phyloP scores from a whole-genome alignment of 139 green algal species.

The Asterochloris sp. region DNA sequence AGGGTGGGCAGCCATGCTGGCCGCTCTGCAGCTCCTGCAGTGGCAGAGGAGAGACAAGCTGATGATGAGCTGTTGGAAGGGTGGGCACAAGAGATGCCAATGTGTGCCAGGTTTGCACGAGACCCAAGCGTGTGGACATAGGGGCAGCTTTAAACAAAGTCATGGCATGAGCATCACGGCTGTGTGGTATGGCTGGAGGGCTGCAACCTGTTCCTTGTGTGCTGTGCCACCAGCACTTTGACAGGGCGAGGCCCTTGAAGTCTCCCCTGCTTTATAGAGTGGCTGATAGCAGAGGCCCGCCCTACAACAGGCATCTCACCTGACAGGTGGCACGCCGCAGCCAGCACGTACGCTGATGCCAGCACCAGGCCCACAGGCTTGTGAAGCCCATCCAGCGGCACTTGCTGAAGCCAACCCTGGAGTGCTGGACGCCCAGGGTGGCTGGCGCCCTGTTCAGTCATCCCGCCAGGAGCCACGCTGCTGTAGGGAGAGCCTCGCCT shows the following conservation, averaged over 20 bases:
- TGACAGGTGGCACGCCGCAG: conserved; percentile 30
- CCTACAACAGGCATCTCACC: conserved; percentile 11
- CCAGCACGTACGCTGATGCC: conserved; percentile 37
- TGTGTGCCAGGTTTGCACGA: neutral
- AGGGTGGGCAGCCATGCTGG: conserved; percentile 29
- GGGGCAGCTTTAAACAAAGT: neutral
- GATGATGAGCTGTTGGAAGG: neutral
- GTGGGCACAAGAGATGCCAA: neutral
- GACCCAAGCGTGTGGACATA: neutral
- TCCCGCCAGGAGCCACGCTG: no score
- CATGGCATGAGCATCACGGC: neutral
- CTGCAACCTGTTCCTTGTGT: neutral
- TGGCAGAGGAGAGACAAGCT: no score
- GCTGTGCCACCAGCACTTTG: neutral
- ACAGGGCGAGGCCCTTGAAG: neutral
- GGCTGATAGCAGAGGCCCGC: neutral
- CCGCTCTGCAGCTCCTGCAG: conserved; percentile 9
- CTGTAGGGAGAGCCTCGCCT: no score
- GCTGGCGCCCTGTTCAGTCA: no score
- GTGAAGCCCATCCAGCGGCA: conserved; percentile 10
- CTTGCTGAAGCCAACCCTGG: no score
- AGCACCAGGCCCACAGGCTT: conserved; percentile 42
- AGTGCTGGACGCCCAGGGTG: no score
- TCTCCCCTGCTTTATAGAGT: neutral
- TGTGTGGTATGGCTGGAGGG: neutral